Conservation (phyloP, 2,329 filamentous ascomycete genomes). For the Penicillium hesseltinei region DNA sequence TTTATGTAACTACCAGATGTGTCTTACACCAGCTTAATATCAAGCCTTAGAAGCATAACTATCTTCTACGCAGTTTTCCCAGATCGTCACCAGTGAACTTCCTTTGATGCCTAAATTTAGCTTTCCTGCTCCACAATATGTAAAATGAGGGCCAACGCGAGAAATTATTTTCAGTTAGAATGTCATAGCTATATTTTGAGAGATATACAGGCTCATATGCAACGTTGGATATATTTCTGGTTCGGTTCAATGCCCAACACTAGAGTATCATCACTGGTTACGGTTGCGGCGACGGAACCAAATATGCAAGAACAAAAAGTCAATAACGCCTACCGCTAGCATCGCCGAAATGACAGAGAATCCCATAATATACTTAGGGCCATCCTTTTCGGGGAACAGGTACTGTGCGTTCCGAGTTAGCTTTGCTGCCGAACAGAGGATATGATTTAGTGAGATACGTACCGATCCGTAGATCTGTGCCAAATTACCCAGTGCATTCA, state of each 20-base stretch:
- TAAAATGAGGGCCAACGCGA: not conserved
- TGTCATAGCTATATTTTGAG: not conserved
- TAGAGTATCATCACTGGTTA: not conserved
- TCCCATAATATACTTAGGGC: conserved; percentile 50
- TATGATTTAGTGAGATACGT: not conserved
- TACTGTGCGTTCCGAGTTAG: conserved; percentile 33
- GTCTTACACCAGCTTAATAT: not conserved
- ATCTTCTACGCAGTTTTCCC: not conserved
- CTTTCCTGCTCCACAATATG: not conserved
- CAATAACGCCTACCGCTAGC: conserved; percentile 30
- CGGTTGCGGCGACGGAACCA: conserved; percentile 19
- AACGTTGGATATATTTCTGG: not conserved
- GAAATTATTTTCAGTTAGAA: not conserved
- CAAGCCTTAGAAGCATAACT: not conserved
- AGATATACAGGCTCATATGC: not conserved
- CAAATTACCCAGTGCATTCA: conserved; percentile 56
- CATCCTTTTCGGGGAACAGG: conserved; percentile 51
- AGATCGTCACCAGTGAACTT: not conserved
- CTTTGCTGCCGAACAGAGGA: not conserved
- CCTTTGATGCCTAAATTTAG: not conserved
- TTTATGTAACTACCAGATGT: not conserved
- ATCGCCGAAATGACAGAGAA: conserved; percentile 42
- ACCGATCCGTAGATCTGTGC: conserved; percentile 54
- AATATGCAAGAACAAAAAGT: conserved; percentile 29
- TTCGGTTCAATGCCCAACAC: not conserved